These are phyloP conservation scores for Thraustotheca clavata DNA, from an alignment of 352 stramenopile genomes.

Conservation along the genomic window DNA sequence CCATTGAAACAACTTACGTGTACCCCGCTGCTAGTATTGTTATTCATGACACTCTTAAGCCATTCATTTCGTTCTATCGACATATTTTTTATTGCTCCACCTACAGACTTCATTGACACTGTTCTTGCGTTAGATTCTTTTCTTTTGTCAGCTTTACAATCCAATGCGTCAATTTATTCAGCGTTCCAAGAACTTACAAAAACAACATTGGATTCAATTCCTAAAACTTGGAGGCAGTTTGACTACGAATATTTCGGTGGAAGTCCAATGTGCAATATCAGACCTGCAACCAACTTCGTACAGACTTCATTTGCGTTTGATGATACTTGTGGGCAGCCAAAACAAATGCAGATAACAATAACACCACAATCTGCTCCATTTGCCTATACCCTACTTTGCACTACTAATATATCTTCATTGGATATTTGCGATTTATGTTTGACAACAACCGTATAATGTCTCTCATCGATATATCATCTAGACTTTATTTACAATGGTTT, in stretches of 20 bases:
- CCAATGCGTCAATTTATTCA: neutral
- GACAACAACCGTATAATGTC: neutral
- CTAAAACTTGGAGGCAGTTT: neutral
- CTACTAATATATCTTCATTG: neutral
- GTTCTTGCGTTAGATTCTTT: neutral
- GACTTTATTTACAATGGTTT: neutral
- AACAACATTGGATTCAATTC: neutral
- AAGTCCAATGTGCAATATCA: neutral
- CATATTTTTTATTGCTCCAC: neutral
- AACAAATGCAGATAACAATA: neutral
- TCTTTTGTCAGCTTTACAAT: neutral
- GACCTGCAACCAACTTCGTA: neutral
- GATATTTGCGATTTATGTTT: neutral
- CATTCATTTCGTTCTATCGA: constrained; percentile 1
- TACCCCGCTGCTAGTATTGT: neutral
- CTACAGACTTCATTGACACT: neutral
- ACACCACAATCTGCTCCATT: neutral
- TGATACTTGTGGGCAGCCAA: neutral
- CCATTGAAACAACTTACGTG: no score
- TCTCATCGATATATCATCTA: neutral
- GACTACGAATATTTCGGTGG: neutral
- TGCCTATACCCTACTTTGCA: neutral
- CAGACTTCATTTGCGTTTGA: constrained; percentile 2
- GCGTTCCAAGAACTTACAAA: neutral
- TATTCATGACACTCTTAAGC: neutral